Evolutionary conservation across 2,329 filamentous ascomycete genomes (phyloP).

Genomic region (Microsporum canis): DNA sequence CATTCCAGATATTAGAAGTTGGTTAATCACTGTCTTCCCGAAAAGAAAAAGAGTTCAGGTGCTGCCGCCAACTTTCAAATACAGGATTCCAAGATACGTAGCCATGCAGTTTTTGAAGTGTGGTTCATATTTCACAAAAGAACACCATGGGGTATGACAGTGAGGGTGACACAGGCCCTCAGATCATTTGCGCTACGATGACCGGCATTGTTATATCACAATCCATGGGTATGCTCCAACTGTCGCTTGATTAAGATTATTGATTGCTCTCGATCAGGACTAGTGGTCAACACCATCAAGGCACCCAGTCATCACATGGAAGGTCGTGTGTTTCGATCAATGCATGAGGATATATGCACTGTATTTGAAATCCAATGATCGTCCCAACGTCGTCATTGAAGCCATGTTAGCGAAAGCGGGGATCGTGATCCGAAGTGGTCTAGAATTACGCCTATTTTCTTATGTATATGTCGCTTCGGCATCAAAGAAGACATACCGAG

Average conservation of each 20-base stretch:
- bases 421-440: background rate
- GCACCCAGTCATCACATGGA: background rate
- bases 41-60: background rate
- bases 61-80: background rate
- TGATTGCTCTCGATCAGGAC: background rate
- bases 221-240: background rate
- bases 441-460: background rate
- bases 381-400: background rate
- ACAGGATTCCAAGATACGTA: background rate
- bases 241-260: background rate
- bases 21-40: too few relatives aligned
- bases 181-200: background rate
- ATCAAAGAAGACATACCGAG: background rate
- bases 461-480: background rate
- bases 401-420: background rate
- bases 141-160: background rate
- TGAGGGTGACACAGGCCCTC: background rate
- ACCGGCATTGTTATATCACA: background rate
- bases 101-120: background rate
- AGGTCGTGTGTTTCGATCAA: background rate
- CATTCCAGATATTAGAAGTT: too few relatives aligned
- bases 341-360: background rate
- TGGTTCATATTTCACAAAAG: background rate
- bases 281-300: background rate
- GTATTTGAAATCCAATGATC: background rate